Base-by-base conservation (phyloP, 139 green algal genomes). In the Nannochloris sp. region DNA sequence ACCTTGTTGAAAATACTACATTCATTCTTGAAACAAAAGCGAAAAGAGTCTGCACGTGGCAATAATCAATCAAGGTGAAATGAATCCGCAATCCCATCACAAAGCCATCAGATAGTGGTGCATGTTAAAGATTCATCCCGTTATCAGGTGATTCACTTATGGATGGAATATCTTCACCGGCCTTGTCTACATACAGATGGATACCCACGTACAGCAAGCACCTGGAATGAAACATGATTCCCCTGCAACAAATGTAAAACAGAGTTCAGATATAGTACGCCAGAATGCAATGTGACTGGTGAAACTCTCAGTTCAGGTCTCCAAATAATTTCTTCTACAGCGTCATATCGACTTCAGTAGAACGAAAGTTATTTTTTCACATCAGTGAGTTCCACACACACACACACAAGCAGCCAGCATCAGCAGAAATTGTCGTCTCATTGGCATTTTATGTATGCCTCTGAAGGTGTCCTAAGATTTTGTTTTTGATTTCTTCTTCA, bases 41-140 rank as follows among this genome's bases (percentile, higher is more conserved):
- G 23, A 59, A 17, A 59, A 30, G 25, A 59, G 20, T 8, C 28
- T 30, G n/a, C n/a, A 59, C 50, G 6, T 56, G 11, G 14, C 13
- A 20, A 20, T 25, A 56, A 28, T 10, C 6, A 20, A 28, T 28
- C 11, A 17, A 20, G 10, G 17, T 28, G 13, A 29, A 59, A 29
- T 20, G 0, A 6, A 30, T 29, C 2, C 9, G 17, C 4, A 33
- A 49, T 16, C 48, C 23, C n/a, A 14, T 30, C 28, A 8, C 20
- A 14, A n/a, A 37, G 66, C 72, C 79, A 64, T 89, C 80, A 77
- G 80, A 82, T 89, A 80, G 80, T 89, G 78, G 81, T 89, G 82
- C 82, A 89, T 89, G 82, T 85, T 10, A 60, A 68, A 83, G 67
- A 50, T 57, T 78, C 72, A 61, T 29, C 29, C 13, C 25, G 13